Evolutionary conservation across 2,329 filamentous ascomycete species (phyloP).

Genomic region (Diaporthe australafricana): DNA sequence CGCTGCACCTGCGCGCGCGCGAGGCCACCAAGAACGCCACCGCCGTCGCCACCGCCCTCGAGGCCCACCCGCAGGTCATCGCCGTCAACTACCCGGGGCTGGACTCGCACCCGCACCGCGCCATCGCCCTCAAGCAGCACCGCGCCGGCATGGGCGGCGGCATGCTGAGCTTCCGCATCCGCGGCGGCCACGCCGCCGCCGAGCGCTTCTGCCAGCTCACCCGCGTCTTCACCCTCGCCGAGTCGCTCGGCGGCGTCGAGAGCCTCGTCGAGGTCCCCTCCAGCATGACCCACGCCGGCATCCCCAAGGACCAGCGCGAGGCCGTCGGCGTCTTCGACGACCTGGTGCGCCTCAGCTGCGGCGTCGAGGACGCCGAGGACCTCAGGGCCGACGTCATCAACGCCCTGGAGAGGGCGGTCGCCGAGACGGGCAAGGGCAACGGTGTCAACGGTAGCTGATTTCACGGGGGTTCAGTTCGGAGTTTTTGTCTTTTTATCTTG

Average conservation of each 20-base stretch:
- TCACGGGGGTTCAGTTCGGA: not conserved
- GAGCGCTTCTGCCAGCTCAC: slow-evolving; percentile 93
- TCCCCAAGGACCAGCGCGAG: slow-evolving; percentile 90
- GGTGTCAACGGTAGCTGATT: slow-evolving; percentile 17
- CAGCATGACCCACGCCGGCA: slow-evolving; percentile 97
- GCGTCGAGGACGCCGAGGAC: slow-evolving; percentile 91
- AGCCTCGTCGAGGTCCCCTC: slow-evolving; percentile 91
- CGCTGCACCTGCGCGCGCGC: slow-evolving; percentile 89
- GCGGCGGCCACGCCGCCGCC: slow-evolving; percentile 85
- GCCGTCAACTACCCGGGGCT: slow-evolving; percentile 96
- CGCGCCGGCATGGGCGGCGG: slow-evolving; percentile 94
- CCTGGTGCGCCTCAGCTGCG: slow-evolving; percentile 91
- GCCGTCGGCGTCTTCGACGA: slow-evolving; percentile 95
- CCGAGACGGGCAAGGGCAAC: slow-evolving; percentile 41
- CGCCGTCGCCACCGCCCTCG: slow-evolving; percentile 79
- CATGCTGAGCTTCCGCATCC: slow-evolving; percentile 97
- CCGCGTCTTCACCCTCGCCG: slow-evolving; percentile 91
- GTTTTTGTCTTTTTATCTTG: not conserved
- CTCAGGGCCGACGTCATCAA: slow-evolving; percentile 82
- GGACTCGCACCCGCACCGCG: slow-evolving; percentile 85
- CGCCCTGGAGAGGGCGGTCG: slow-evolving; percentile 82
- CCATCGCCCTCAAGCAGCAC: slow-evolving; percentile 90
- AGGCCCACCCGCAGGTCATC: slow-evolving; percentile 83
- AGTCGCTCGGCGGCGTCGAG: slow-evolving; percentile 91
- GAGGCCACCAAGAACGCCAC: slow-evolving; percentile 87